phyloP scores from a whole-genome alignment of 345 rosid genomes.

The Barbarea vulgaris region DNA sequence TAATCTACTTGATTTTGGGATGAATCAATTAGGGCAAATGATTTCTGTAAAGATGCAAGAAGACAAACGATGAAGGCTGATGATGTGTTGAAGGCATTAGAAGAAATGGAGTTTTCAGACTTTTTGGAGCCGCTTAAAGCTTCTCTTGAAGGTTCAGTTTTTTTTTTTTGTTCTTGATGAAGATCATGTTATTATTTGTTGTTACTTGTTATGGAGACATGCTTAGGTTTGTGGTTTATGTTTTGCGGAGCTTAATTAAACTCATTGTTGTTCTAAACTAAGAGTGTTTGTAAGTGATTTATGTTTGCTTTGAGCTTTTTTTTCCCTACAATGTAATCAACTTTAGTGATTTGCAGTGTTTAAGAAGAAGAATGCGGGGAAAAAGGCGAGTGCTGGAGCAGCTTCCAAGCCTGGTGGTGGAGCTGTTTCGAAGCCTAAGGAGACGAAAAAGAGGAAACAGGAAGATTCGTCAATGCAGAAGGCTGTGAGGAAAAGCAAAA shows the following conservation, averaged over 20 bases:
- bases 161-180: background rate
- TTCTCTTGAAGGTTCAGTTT: constrained; percentile 52
- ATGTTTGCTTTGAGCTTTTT: background rate
- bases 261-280: background rate
- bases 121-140: constrained; percentile 62
- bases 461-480: constrained; percentile 44
- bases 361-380: constrained; percentile 63
- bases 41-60: constrained; percentile 66
- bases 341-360: constrained; percentile 50
- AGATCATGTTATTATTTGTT: background rate
- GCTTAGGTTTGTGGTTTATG: constrained; percentile 8
- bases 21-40: constrained; percentile 58
- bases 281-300: background rate
- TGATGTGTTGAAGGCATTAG: constrained; percentile 61
- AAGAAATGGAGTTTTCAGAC: constrained; percentile 73
- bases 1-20: background rate
- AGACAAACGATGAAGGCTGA: constrained; percentile 71
- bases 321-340: background rate
- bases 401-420: constrained; percentile 15
- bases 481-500: constrained; percentile 43
- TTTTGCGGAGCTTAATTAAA: background rate
- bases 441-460: constrained; percentile 52
- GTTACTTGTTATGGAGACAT: background rate
- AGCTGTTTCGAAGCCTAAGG: constrained; percentile 42
- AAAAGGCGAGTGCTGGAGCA: constrained; percentile 50